These are phyloP conservation scores for Dryas octopetala DNA, from an alignment of 306 rosid species.

Conservation along the genomic window DNA sequence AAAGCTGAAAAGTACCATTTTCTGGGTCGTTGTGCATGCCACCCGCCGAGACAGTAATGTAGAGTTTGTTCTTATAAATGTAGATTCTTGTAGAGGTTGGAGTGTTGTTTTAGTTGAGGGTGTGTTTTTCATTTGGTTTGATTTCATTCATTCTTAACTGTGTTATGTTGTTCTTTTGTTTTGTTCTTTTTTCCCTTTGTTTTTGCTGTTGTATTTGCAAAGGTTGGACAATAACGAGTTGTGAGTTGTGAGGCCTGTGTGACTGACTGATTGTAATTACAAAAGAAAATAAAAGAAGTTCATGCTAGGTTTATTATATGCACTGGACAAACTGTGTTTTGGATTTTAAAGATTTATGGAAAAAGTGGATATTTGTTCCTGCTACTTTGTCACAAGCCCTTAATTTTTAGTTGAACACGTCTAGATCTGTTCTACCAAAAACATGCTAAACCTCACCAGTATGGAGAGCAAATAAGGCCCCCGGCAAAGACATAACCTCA, in stretches of 20 bases:
- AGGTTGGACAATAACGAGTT: constrained; percentile 13
- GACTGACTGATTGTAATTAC: constrained; percentile 26
- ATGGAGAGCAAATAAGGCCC: too few relatives aligned
- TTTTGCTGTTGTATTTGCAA: constrained; percentile 22
- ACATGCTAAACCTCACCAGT: too few relatives aligned
- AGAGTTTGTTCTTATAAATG: constrained; percentile 9
- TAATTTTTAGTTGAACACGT: too few relatives aligned
- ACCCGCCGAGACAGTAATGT: constrained; percentile 5
- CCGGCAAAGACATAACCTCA: too few relatives aligned
- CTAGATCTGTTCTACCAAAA: too few relatives aligned
- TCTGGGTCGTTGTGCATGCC: constrained; percentile 18
- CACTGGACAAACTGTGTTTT: background rate
- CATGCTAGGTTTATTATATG: background rate
- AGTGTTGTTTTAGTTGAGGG: constrained; percentile 47
- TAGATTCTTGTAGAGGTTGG: constrained; percentile 45
- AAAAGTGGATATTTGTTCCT: background rate
- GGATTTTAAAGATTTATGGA: background rate
- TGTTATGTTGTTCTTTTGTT: background rate
- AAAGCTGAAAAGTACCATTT: constrained; percentile 11
- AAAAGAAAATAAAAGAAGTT: constrained; percentile 23
- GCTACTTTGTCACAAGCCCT: background rate
- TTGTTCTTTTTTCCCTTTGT: constrained; percentile 8
- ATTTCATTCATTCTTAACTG: constrained; percentile 36
- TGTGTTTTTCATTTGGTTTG: constrained; percentile 48
- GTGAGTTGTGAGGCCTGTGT: constrained; percentile 26